These are phyloP conservation scores for Saccharomyces eubayanus DNA, from an alignment of 805 yeast genomes.

Conservation along the genomic window DNA sequence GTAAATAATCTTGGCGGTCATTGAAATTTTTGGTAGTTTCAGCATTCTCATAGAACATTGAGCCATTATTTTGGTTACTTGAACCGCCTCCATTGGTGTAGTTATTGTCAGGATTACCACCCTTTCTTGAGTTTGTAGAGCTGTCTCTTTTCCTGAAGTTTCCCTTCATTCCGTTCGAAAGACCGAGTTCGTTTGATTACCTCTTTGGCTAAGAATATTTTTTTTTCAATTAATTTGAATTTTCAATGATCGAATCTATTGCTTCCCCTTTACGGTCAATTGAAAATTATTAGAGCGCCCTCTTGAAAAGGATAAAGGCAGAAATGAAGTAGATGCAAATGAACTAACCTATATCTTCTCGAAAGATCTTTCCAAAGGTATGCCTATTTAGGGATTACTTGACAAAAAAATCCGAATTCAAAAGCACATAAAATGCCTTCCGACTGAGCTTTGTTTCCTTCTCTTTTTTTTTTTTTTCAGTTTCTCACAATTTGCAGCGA, in stretches of 20 bases:
- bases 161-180: slow-evolving; percentile 11
- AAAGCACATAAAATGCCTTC: background rate
- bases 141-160: slow-evolving; percentile 4
- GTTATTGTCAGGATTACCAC: background rate
- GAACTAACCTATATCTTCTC: background rate
- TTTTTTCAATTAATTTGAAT: background rate
- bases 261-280: background rate
- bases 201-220: background rate
- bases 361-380: background rate
- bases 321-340: background rate
- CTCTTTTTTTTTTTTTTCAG: background rate
- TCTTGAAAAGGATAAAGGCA: background rate
- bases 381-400: background rate
- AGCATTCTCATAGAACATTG: slow-evolving; percentile 20
- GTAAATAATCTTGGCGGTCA: slow-evolving; percentile 48
- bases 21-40: slow-evolving; percentile 34
- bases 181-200: background rate
- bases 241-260: background rate
- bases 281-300: background rate
- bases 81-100: background rate
- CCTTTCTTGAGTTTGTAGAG: background rate
- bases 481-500: background rate
- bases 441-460: background rate
- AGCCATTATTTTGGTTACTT: background rate
- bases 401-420: background rate